Conservation (phyloP, 192 early-diverging fungal species). For the Mortierella alpina region DNA sequence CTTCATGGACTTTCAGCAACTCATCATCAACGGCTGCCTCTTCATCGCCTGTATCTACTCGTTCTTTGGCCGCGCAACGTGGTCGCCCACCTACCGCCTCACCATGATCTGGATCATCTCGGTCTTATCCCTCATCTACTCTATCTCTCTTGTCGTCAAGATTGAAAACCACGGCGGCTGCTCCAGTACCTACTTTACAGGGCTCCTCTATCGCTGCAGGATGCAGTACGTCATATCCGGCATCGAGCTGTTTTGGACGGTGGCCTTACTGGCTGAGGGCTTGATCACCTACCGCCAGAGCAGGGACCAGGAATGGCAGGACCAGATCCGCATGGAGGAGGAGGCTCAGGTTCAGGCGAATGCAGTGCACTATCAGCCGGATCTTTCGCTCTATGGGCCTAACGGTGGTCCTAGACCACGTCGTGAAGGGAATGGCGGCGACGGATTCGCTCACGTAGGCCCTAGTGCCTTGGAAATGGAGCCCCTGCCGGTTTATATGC, state of each 20-base stretch:
- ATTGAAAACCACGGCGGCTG: slow-evolving; percentile 19
- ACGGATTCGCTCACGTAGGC: not conserved
- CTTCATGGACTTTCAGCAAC: slow-evolving; percentile 22
- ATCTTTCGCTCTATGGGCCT: slow-evolving; percentile 12
- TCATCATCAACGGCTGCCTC: slow-evolving; percentile 19
- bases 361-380: slow-evolving; percentile 22
- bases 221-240: slow-evolving; percentile 18
- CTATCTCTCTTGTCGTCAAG: slow-evolving; percentile 7
- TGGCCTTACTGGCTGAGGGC: not conserved
- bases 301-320: slow-evolving; percentile 11
- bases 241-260: slow-evolving; percentile 7
- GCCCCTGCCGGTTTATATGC: slow-evolving; percentile 23
- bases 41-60: slow-evolving; percentile 20
- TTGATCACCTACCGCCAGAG: not conserved
- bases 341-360: slow-evolving; percentile 6
- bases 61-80: not conserved
- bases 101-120: slow-evolving; percentile 13
- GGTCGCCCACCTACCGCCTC: slow-evolving; percentile 1
- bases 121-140: slow-evolving; percentile 2
- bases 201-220: not conserved
- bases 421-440: not conserved
- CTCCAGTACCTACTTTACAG: not conserved
- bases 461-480: slow-evolving; percentile 25
- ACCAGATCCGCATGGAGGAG: slow-evolving; percentile 6
- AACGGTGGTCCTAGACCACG: not conserved